Conservation (phyloP, 306 rosid species). For the Vachellia pachyceras region DNA sequence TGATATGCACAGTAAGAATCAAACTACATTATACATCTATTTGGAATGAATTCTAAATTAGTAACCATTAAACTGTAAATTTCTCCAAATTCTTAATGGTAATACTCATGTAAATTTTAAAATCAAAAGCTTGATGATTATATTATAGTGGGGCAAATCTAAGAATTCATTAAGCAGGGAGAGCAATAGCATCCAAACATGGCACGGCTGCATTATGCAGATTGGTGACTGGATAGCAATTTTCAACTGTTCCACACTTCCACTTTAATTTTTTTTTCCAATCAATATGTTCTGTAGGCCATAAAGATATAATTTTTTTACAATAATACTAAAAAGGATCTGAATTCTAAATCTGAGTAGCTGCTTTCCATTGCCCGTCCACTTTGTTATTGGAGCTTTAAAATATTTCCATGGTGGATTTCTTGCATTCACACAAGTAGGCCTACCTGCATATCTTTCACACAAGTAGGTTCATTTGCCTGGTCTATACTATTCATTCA, state of each 20-base stretch:
- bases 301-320: constrained; percentile 6
- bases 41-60: neutral
- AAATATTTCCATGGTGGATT: constrained; percentile 46
- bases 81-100: neutral
- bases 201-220: neutral
- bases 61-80: no score
- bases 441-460: constrained; percentile 14
- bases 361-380: constrained; percentile 1
- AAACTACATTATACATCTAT: neutral
- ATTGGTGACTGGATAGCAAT: constrained; percentile 32
- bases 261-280: neutral
- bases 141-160: constrained; percentile 20
- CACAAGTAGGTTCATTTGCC: no score
- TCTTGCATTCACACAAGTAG: constrained; percentile 36
- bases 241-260: constrained; percentile 25
- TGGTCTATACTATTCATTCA: no score
- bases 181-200: constrained; percentile 19
- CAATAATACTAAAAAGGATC: constrained; percentile 25
- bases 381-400: constrained; percentile 33
- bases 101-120: neutral
- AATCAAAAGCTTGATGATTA: neutral
- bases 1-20: neutral
- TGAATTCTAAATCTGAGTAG: constrained; percentile 11
- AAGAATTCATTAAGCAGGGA: constrained; percentile 1
- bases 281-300: constrained; percentile 10